Percentiles rank a stretch among this genome's conserved stretches.
These are phyloP conservation scores for Ogataea henricii DNA, from an alignment of 805 yeast genomes.

Conservation along the genomic window DNA sequence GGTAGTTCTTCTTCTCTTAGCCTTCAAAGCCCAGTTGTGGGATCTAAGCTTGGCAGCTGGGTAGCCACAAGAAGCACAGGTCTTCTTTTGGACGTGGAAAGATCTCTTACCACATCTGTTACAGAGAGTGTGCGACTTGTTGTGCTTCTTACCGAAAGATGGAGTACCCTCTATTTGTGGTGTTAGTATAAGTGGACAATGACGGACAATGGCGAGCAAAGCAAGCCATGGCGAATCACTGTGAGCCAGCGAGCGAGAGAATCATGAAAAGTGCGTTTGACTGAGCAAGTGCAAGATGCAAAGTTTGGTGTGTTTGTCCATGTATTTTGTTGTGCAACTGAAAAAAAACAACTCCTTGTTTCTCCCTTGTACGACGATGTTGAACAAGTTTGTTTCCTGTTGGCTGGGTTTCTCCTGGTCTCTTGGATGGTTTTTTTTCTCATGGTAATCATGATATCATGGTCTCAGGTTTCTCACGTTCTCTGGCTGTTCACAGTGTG, in stretches of 20 bases:
- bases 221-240: too few species aligned
- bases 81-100: constrained; percentile 98
- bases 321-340: too few species aligned
- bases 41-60: constrained; percentile 99
- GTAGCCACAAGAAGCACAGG: constrained; percentile 98
- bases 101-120: constrained; percentile 99
- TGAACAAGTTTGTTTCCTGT: background rate
- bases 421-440: too few species aligned
- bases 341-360: too few species aligned
- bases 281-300: too few species aligned
- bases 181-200: constrained; percentile 34
- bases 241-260: too few species aligned
- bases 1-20: constrained; percentile 99
- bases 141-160: constrained; percentile 99
- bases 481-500: background rate
- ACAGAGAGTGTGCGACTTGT: constrained; percentile 99
- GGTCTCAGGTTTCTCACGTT: background rate
- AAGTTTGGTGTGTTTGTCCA: too few species aligned
- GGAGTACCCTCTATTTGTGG: constrained; percentile 90
- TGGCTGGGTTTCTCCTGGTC: background rate
- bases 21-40: constrained; percentile 99
- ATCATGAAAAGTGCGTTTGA: background rate
- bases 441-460: too few species aligned
- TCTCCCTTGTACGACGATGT: too few species aligned
- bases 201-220: too few species aligned